phyloP scores from a whole-genome alignment of 345 rosid genomes.

The Physaria fendleri region DNA sequence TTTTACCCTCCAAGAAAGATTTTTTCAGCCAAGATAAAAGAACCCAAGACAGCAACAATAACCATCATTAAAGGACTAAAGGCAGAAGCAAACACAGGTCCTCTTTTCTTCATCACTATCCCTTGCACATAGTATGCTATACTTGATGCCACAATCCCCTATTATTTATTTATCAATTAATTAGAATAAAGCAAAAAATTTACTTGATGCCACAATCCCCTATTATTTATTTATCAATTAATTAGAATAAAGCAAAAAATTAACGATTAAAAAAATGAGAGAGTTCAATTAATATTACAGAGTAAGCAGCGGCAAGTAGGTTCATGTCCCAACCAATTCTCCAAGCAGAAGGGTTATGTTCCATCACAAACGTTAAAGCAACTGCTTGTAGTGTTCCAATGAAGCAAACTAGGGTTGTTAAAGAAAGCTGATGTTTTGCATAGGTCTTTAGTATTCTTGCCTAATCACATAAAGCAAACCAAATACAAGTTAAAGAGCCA shows the following conservation, averaged over 20 bases:
- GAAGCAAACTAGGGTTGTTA: slow-evolving; percentile 57
- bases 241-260: not conserved
- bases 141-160: slow-evolving; percentile 57
- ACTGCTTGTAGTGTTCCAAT: slow-evolving; percentile 57
- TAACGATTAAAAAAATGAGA: not conserved
- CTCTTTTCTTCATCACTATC: slow-evolving; percentile 42
- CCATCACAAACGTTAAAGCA: slow-evolving; percentile 46
- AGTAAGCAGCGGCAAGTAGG: slow-evolving; percentile 53
- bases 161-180: not conserved
- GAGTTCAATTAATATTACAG: slow-evolving; percentile 42
- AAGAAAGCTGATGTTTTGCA: slow-evolving; percentile 58
- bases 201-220: slow-evolving; percentile 52
- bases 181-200: no score
- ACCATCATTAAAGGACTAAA: slow-evolving; percentile 59
- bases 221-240: not conserved
- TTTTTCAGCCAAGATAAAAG: slow-evolving; percentile 46
- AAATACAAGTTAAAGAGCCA: not conserved
- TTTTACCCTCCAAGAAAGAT: slow-evolving; percentile 46
- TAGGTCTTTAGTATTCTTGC: slow-evolving; percentile 63
- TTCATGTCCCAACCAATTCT: slow-evolving; percentile 49
- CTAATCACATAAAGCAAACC: slow-evolving; percentile 27
- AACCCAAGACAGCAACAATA: slow-evolving; percentile 53
- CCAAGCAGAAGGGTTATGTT: slow-evolving; percentile 44
- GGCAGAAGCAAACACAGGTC: slow-evolving; percentile 67
- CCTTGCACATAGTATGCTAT: slow-evolving; percentile 48